Evolutionary conservation across 306 rosid species (phyloP), one percentile per base, ranked within the genome.

Genomic region (Albizia julibrissin): DNA sequence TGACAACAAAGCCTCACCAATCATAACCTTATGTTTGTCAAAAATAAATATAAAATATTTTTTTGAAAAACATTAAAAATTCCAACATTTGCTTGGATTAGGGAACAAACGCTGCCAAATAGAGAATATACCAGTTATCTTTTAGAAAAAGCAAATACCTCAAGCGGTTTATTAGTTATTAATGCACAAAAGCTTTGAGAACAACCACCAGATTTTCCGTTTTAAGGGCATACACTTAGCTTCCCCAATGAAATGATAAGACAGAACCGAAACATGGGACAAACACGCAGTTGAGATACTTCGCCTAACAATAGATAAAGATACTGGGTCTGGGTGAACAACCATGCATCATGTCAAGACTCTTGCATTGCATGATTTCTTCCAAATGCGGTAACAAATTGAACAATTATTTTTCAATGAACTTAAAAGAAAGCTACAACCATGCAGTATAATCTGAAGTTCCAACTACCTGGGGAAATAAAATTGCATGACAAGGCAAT

Each of bases 401-500:
- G 74, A 72, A 56, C 11, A 61, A 71, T 56, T 39, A 29, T 46
- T 62, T 54, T 85, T 82, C 39, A 16, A 3, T 58, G 43, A 77
- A 71, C 2, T 37, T 46, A 72, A 19, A 79, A 56, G 84, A 77
- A 79, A 69, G 80, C 67, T 50, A 65, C 22, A 43, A 79, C 78
- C 78, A 80, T 37, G 73, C 66, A 75, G 65, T 13, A 84, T 49
- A 71, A 82, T 69, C 61, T 72, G 21, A 79, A 79, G 78, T 76
- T 42, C 76, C 54, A 86, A 84, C 82, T 83, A 96, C 99, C 99
- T 87, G 98, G 98, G 50, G 97, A 93, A 89, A 96, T 90, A 72
- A 96, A 93, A 88, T 96, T 96, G 93, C 99, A 93, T 49, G 93
- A 91, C 83, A 96, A 92, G 82, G 99, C 99, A 81, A 96, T 96